These are phyloP conservation scores for Cyclostephanos tholiformis DNA, from an alignment of 108 stramenopile species.

Conservation along the genomic window DNA sequence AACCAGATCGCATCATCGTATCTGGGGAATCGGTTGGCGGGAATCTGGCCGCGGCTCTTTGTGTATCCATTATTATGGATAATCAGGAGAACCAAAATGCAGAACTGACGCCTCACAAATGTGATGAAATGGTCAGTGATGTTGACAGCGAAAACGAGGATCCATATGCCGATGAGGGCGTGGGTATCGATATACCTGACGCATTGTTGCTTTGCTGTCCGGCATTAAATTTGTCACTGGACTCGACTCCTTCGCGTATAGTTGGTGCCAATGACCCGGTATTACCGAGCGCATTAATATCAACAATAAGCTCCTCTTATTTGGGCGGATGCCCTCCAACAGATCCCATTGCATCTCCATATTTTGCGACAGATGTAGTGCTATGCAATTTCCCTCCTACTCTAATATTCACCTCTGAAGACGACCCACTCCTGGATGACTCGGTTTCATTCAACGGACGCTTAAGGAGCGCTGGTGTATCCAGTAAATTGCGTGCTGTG, in stretches of 20 bases:
- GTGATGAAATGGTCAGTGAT: conserved; percentile 31
- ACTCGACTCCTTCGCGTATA: conserved; percentile 66
- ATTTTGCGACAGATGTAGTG: conserved; percentile 67
- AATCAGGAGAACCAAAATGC: conserved; percentile 20
- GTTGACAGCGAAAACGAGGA: conserved; percentile 16
- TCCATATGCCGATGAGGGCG: neutral
- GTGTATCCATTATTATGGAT: conserved; percentile 63
- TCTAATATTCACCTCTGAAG: conserved; percentile 63
- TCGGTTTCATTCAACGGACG: conserved; percentile 80
- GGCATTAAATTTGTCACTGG: conserved; percentile 71
- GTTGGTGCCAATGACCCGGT: conserved; percentile 78
- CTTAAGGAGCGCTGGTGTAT: conserved; percentile 66
- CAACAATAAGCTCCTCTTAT: conserved; percentile 77
- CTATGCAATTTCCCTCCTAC: conserved; percentile 69
- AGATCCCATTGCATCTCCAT: conserved; percentile 77
- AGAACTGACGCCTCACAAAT: conserved; percentile 18
- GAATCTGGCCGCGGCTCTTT: conserved; percentile 77
- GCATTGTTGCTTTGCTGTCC: conserved; percentile 83
- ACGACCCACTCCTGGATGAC: conserved; percentile 90
- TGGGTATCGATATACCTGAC: conserved; percentile 57
- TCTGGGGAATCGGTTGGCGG: conserved; percentile 85
- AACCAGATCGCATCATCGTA: conserved; percentile 68
- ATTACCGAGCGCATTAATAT: conserved; percentile 70
- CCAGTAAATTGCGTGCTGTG: conserved; percentile 63
- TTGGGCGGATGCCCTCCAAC: conserved; percentile 50